Base-by-base conservation (phyloP, 2,329 filamentous ascomycete species). In the Claviceps maximensis region DNA sequence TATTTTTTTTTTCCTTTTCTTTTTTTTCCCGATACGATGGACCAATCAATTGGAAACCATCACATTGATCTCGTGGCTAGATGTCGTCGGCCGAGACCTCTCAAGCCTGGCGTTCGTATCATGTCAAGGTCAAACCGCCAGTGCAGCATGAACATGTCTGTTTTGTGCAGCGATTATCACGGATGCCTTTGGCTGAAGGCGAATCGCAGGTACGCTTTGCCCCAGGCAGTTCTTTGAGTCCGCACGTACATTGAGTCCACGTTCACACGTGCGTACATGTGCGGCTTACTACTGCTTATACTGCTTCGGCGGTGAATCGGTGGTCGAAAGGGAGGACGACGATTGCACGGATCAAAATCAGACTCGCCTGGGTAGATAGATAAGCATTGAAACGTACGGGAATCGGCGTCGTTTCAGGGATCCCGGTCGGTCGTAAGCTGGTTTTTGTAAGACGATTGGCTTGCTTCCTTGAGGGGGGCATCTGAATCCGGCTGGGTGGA, bases 371-470 rank as follows among this genome's bases (percentile, higher is more conserved):
- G n/a, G n/a, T n/a, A n/a, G n/a, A n/a, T n/a, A n/a, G n/a, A n/a
- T n/a, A n/a, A n/a, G n/a, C n/a, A n/a, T n/a, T n/a, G n/a, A n/a
- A n/a, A n/a, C n/a, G n/a, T n/a, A n/a, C n/a, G n/a, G n/a, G n/a
- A 19, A 5, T 19, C n/a, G 45, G 17, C 23, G 15, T 47, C 45
- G 31, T 47, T 47, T 7, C 33, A 33, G 27, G 13, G 42, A 5
- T n/a, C 42, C 23, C n/a, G 33, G 33, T 38, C 31, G 19, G 40
- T 19, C n/a, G 52, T 52, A 52, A 54, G 46, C 38, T 54, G 42
- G 38, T 21, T 54, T 52, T 58, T 59, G 54, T 47, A 29, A 50
- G 49, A 47, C 56, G 54, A 61, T 64, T 61, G 58, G 59, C 47
- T 52, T 17, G 29, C 13, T 27, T n/a, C n/a, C n/a, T 31, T 19